phyloP scores from a whole-genome alignment of 164 flowering plant species.

The Vitis cinerea region DNA sequence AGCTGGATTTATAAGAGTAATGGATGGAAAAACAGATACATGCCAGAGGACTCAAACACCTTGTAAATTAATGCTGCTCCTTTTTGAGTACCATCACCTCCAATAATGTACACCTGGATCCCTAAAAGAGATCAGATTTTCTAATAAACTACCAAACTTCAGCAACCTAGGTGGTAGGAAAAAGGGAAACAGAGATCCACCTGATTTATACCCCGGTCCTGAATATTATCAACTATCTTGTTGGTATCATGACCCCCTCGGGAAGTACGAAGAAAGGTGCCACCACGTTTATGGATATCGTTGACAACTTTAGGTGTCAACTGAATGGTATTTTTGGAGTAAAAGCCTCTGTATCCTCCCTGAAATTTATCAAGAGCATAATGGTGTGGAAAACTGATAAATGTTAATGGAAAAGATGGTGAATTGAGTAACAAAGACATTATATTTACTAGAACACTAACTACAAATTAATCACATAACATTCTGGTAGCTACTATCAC shows the following conservation, averaged over 20 bases:
- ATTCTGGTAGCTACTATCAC: no score
- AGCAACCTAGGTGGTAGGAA: background rate
- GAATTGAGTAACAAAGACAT: background rate
- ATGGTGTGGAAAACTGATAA: background rate
- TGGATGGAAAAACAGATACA: background rate
- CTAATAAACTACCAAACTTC: background rate
- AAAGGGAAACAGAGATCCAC: constrained; percentile 18
- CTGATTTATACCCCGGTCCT: constrained; percentile 70
- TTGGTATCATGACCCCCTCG: constrained; percentile 67
- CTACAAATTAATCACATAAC: background rate
- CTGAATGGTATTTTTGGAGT: constrained; percentile 25
- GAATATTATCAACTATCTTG: constrained; percentile 67
- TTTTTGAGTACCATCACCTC: constrained; percentile 71
- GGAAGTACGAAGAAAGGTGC: constrained; percentile 63
- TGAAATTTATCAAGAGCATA: constrained; percentile 12
- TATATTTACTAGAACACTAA: background rate
- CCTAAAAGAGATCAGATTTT: constrained; percentile 3
- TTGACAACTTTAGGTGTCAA: constrained; percentile 43
- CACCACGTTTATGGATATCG: constrained; percentile 71
- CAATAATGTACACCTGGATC: constrained; percentile 62
- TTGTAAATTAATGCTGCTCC: constrained; percentile 58
- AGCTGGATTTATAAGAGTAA: background rate
- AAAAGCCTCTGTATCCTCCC: constrained; percentile 59
- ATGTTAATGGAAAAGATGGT: background rate
- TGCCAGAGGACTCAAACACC: constrained; percentile 28